Conservation (phyloP, 2,329 filamentous ascomycete species). For the Colletotrichum magnum region DNA sequence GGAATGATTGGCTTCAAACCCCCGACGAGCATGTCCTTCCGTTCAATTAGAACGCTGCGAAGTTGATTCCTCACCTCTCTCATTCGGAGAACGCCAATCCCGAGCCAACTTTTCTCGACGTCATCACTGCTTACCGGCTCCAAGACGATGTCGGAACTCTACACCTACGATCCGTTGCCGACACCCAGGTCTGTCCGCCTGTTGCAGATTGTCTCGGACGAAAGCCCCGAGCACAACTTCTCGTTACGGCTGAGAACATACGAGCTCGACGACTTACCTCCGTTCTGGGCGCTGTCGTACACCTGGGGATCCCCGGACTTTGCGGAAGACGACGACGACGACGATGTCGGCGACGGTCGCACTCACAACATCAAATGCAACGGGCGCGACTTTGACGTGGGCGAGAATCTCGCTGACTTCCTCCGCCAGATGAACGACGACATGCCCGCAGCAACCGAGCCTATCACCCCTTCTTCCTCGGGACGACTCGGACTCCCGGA, state of each 20-base stretch:
- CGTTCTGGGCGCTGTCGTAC: conserved; percentile 28
- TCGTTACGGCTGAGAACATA: not conserved
- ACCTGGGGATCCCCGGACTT: conserved; percentile 21
- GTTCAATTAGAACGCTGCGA: too few relatives aligned
- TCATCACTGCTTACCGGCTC: too few relatives aligned
- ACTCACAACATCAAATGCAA: conserved; percentile 10
- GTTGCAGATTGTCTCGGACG: conserved; percentile 2
- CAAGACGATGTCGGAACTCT: not conserved
- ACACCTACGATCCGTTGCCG: not conserved
- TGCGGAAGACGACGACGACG: not conserved
- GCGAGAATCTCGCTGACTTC: conserved; percentile 23
- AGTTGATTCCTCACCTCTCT: too few relatives aligned
- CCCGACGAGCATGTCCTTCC: too few relatives aligned
- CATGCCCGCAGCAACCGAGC: not conserved
- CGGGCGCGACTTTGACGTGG: not conserved
- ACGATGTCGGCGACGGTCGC: not conserved
- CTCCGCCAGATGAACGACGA: conserved; percentile 12
- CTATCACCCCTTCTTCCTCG: too few relatives aligned
- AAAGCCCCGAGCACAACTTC: not conserved
- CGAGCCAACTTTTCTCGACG: too few relatives aligned
- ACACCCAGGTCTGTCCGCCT: conserved; percentile 6
- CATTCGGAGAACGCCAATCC: too few relatives aligned
- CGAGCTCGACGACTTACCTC: not conserved
- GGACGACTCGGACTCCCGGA: not conserved
- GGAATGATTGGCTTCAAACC: too few relatives aligned